Conservation (phyloP, 371 early-diverging fungal genomes). For the Apophysomyces elegans region DNA sequence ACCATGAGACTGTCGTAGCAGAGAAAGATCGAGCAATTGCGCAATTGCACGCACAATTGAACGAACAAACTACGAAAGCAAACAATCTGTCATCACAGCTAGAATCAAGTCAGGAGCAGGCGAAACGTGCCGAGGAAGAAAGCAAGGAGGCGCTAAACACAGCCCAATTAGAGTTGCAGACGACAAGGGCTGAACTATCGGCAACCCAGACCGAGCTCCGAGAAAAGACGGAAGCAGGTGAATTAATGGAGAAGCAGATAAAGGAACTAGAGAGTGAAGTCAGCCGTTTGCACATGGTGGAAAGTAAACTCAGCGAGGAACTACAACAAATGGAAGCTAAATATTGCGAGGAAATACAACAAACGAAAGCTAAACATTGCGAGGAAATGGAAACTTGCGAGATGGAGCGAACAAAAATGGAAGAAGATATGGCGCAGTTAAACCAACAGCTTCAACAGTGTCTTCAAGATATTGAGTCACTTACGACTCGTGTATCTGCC, state of each 20-base stretch:
- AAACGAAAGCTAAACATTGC: neutral
- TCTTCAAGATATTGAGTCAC: conserved; percentile 1
- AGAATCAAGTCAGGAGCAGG: conserved; percentile 4
- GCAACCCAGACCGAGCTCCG: conserved; percentile 14
- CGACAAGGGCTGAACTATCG: conserved; percentile 4
- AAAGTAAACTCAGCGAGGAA: conserved; percentile 14
- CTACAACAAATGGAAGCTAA: conserved; percentile 12
- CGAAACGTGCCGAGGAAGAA: conserved; percentile 9
- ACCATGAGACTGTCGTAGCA: conserved; percentile 11
- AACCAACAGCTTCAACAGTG: conserved; percentile 11
- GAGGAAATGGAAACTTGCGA: conserved; percentile 14
- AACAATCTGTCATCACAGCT: conserved; percentile 12
- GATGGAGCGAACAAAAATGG: conserved; percentile 8
- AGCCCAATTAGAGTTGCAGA: conserved; percentile 15
- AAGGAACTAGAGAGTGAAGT: conserved; percentile 7
- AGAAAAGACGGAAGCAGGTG: conserved; percentile 6
- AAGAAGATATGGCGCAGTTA: conserved; percentile 18
- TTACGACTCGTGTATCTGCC: conserved; percentile 12
- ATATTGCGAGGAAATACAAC: conserved; percentile 10
- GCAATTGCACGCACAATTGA: conserved; percentile 12
- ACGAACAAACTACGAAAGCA: conserved; percentile 14
- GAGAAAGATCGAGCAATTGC: conserved; percentile 28
- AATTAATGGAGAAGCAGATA: conserved; percentile 12
- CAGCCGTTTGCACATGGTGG: conserved; percentile 1
- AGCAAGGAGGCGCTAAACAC: conserved; percentile 8